Conservation (phyloP, 371 early-diverging fungal genomes). For the Dichotomocladium elegans region DNA sequence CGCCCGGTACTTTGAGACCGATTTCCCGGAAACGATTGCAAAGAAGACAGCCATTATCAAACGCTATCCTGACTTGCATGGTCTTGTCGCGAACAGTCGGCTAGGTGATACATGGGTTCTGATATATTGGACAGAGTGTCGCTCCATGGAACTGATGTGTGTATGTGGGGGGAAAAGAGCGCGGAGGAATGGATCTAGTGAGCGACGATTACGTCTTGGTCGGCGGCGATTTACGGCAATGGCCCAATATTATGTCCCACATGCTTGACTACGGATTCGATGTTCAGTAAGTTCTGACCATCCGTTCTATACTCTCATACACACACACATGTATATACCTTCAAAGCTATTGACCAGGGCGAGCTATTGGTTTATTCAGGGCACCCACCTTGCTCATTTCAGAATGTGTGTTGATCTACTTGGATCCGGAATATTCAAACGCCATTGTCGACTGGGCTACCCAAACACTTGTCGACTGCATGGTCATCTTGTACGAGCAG, state of each 20-base stretch:
- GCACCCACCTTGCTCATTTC: slow-evolving; percentile 85
- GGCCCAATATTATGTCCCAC: slow-evolving; percentile 47
- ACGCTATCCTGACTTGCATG: slow-evolving; percentile 47
- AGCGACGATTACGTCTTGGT: slow-evolving; percentile 66
- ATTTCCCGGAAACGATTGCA: slow-evolving; percentile 82
- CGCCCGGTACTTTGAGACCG: slow-evolving; percentile 81
- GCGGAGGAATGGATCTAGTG: slow-evolving; percentile 73
- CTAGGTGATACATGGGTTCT: not conserved
- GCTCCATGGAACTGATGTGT: too few species aligned
- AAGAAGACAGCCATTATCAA: slow-evolving; percentile 73
- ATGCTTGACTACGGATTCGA: slow-evolving; percentile 70
- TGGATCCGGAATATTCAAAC: slow-evolving; percentile 63
- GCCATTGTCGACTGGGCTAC: slow-evolving; percentile 72
- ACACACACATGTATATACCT: not conserved
- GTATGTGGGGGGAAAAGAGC: too few species aligned
- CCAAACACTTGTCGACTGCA: slow-evolving; percentile 32
- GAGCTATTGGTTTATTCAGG: slow-evolving; percentile 20
- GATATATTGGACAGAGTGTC: too few species aligned
- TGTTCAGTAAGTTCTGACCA: slow-evolving; percentile 34
- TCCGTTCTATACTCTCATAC: too few species aligned
- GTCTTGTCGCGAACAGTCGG: slow-evolving; percentile 28
- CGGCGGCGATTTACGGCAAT: slow-evolving; percentile 80
- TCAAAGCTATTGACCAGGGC: not conserved
- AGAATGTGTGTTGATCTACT: slow-evolving; percentile 91
- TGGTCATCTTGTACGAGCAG: slow-evolving; percentile 86